A percentile compares a stretch with the other conserved stretches of the same genome.
phyloP scores from a whole-genome alignment of 2,329 filamentous ascomycete species.

The Nothopassalora personata region DNA sequence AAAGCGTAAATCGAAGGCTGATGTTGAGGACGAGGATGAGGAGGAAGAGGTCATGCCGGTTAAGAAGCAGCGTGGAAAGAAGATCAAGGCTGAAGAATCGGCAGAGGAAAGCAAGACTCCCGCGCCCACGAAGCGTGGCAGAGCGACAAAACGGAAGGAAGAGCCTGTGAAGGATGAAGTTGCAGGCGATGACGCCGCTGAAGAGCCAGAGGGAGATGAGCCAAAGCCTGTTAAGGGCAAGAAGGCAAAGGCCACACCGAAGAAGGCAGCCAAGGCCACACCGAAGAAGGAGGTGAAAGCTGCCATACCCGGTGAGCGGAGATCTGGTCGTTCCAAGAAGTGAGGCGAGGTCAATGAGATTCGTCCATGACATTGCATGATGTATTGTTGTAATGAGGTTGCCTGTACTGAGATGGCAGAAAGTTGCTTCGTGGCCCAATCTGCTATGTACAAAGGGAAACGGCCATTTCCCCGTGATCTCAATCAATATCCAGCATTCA shows the following conservation, averaged over 20 bases:
- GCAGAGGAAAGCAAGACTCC: slow-evolving; percentile 5
- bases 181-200: slow-evolving; percentile 7
- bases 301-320: slow-evolving; percentile 16
- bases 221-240: slow-evolving; percentile 8
- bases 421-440: not conserved
- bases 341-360: slow-evolving; percentile 5
- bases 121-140: slow-evolving; percentile 6
- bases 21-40: slow-evolving; percentile 19
- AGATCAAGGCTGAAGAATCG: slow-evolving; percentile 3
- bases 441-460: not conserved
- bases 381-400: not conserved
- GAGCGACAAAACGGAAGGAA: slow-evolving; percentile 11
- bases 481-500: not conserved
- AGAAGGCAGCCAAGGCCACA: slow-evolving; percentile 9
- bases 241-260: slow-evolving; percentile 8
- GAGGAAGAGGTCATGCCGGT: slow-evolving; percentile 21
- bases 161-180: slow-evolving; percentile 10
- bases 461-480: not conserved
- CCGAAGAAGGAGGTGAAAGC: slow-evolving; percentile 20
- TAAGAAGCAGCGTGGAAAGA: slow-evolving; percentile 18
- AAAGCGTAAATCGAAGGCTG: slow-evolving; percentile 33
- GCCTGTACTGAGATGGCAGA: not conserved
- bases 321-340: slow-evolving; percentile 14
- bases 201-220: slow-evolving; percentile 11
- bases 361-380: not conserved